Conservation (phyloP, 306 rosid genomes). For the Sicyos baderoa region DNA sequence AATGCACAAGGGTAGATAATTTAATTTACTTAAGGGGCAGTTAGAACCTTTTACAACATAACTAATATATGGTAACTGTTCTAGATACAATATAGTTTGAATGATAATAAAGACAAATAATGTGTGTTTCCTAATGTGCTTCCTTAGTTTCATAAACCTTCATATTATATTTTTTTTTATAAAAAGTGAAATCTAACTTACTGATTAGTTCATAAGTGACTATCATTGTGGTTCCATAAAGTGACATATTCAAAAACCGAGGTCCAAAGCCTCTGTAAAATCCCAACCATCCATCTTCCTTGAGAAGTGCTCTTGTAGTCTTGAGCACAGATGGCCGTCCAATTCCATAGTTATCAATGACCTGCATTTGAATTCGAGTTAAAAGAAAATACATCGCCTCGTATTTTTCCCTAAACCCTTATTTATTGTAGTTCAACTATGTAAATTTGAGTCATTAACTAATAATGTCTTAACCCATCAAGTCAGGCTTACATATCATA, state of each 20-base stretch:
- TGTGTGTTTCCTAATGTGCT: neutral
- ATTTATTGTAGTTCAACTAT: neutral
- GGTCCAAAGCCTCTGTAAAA: constrained; percentile 85
- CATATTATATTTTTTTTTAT: neutral
- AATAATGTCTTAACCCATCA: neutral
- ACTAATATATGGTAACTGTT: neutral
- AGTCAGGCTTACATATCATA: neutral
- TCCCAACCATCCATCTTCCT: constrained; percentile 91
- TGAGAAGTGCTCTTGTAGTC: constrained; percentile 52
- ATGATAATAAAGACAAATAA: neutral
- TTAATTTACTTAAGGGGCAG: too few species aligned
- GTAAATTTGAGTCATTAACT: neutral
- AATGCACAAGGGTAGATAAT: neutral
- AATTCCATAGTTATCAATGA: constrained; percentile 59
- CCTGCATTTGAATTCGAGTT: constrained; percentile 29
- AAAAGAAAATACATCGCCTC: neutral
- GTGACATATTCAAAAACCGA: constrained; percentile 77
- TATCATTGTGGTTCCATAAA: constrained; percentile 81
- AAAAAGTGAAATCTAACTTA: constrained; percentile 28
- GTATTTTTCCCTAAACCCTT: neutral
- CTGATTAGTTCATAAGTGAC: constrained; percentile 85
- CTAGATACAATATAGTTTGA: neutral
- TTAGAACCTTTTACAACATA: too few species aligned
- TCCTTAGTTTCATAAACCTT: neutral
- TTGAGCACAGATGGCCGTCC: constrained; percentile 80